phyloP scores from a whole-genome alignment of 139 green algal species.

The Trebouxia sp. region DNA sequence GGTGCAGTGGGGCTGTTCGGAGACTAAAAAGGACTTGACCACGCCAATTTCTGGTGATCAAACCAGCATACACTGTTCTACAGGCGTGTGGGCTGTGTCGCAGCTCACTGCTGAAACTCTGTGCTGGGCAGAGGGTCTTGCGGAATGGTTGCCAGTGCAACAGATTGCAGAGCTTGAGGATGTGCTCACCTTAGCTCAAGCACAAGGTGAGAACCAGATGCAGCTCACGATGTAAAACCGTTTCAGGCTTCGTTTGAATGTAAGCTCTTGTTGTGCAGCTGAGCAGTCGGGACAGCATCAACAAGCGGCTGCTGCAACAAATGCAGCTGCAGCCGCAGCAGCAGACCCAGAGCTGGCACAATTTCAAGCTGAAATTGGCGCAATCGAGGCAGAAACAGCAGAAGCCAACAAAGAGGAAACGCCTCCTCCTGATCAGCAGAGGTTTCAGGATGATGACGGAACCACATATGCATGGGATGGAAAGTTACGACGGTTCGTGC shows the following conservation, averaged over 20 bases:
- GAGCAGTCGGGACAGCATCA: not conserved
- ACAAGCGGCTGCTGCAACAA: not conserved
- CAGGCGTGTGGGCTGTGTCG: not conserved
- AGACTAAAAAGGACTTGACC: not conserved
- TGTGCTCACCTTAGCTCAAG: not conserved
- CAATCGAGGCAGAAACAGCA: conserved; percentile 48
- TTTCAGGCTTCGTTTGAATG: not conserved
- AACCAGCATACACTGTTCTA: too few species aligned
- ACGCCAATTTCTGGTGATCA: not conserved
- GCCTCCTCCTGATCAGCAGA: conserved; percentile 63
- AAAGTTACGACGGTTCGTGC: conserved; percentile 75
- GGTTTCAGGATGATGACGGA: conserved; percentile 95
- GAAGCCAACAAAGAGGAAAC: conserved; percentile 17
- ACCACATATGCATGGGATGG: conserved; percentile 89
- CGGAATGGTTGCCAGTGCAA: conserved; percentile 41
- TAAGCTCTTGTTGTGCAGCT: not conserved
- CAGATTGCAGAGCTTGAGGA: conserved; percentile 29
- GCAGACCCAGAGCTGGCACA: conserved; percentile 49
- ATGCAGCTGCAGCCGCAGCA: not conserved
- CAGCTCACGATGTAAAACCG: not conserved
- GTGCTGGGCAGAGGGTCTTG: conserved; percentile 50
- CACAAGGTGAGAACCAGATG: not conserved
- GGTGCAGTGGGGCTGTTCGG: not conserved
- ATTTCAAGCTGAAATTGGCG: conserved; percentile 68
- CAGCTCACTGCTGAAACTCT: conserved; percentile 39